Base-by-base conservation (phyloP, 2,329 filamentous ascomycete species). In the Emericellopsis atlantica region DNA sequence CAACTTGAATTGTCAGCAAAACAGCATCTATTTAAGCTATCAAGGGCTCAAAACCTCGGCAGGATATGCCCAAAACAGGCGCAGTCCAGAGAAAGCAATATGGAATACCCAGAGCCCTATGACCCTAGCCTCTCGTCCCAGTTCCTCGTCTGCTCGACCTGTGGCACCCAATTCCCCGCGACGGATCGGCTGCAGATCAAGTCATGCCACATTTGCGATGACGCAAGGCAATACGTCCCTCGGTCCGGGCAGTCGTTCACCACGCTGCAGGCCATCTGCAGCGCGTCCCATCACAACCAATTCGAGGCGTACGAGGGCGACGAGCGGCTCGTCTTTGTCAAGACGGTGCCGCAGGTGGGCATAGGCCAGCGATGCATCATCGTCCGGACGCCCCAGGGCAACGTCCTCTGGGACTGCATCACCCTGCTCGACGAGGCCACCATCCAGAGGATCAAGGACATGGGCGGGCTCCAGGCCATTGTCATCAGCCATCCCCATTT, bases 401-500 rank as follows among this genome's bases (percentile, higher is more conserved):
- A 89, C 54, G 59, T 92, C 2, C 71, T 92, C 2, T 93, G 85
- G 85, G 86, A 92, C 58, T 78, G 81, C 46, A 65, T 92, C 43
- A 72, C 83, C 0, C 75, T 78, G 47, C 62, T 92, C 4, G 81
- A 89, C 54, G 59, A 70, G 2, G 68, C 69, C 4, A 89, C 84
- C 0, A 58, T 84, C 0, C 53, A 60, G 1, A 55, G 58, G 42
- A 75, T 90, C 49, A 66, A 71, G 6, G 54, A 53, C 0, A 64
- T 78, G 6, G 84, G 84, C 35, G 83, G 82, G 0, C 53, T 93
- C 11, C 64, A 65, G 29, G 84, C 80, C 0, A 88, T 92, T 36
- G 77, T 78, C 48, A 85, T 89, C 46, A 79, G 73, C 10, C 84
- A 93, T 59, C 86, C 86, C 40, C 86, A 93, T 55, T 93, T 84